Base-by-base conservation (phyloP, 2,329 filamentous ascomycete species). In the Fusarium newnesense region DNA sequence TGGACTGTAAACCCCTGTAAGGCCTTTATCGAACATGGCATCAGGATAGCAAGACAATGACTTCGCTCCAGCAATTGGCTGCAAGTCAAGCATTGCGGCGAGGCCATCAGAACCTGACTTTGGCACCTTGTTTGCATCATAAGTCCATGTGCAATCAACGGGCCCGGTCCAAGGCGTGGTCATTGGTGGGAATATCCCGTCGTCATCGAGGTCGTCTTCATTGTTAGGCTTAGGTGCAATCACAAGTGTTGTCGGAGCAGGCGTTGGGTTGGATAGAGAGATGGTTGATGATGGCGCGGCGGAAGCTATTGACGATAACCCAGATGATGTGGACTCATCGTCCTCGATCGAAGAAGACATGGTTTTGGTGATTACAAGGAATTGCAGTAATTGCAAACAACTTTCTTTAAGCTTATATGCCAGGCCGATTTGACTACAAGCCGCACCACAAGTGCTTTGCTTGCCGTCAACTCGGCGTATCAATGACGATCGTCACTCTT, bases 1-100 rank as follows among this genome's bases (percentile, higher is more conserved):
- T 15, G 83, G 83, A 54, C 83, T 84, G 40, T 83, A 84, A 9
- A 83, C 79, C 28, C 83, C 83, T 8, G 81, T 83, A 26, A 79
- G 78, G 18, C 77, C 79, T 19, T 78, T 76, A 9, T 72, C 75
- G 59, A 84, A 84, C 83, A 84, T 84, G 70, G 80, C 80, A 40
- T 82, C 77, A 2, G 83, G 83, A 64, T 84, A 84, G 63, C 83
- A 84, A 6, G 83, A 83, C 50, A 84, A 73, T 4, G 81, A 82
- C 36, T 76, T 82, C 11, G 81, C 81, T 15, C 76, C 80, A n/a
- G 78, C 65, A 26, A 80, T 76, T 12, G 83, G 80, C 49, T 82
- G 78, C 42, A 83, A 62, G 61, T 84, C 83, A 19, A 84, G 73
- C 76, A 79, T 84, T 34, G 82, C 83, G 40, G 81, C 77, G 4